These are phyloP conservation scores for Xylariaceae sp. DNA, from an alignment of 2,329 filamentous ascomycete genomes.

Conservation along the genomic window DNA sequence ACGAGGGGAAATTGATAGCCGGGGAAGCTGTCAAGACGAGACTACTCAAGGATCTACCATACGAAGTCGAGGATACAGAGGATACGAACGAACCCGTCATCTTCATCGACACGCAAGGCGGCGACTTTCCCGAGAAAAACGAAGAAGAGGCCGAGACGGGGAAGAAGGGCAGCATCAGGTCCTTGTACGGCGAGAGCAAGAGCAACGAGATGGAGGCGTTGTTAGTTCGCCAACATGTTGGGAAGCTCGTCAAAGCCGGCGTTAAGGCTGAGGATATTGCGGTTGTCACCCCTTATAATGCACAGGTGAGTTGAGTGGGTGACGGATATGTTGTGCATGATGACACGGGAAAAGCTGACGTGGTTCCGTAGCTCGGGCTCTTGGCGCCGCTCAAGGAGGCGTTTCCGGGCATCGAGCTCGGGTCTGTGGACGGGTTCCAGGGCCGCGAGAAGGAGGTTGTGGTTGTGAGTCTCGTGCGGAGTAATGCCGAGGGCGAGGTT, in stretches of 20 bases:
- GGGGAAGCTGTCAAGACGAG: conserved; percentile 71
- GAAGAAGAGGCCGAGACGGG: conserved; percentile 60
- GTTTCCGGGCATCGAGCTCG: conserved; percentile 84
- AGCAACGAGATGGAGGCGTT: conserved; percentile 81
- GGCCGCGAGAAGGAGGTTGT: conserved; percentile 95
- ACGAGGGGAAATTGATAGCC: conserved; percentile 74
- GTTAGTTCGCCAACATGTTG: conserved; percentile 73
- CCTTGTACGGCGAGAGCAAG: conserved; percentile 45
- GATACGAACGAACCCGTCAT: conserved; percentile 83
- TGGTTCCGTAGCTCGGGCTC: conserved; percentile 57
- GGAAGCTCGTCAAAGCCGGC: conserved; percentile 69
- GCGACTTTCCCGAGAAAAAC: conserved; percentile 77
- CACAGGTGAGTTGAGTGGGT: conserved; percentile 61
- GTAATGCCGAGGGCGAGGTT: conserved; percentile 80
- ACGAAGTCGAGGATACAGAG: conserved; percentile 72
- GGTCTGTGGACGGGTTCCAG: conserved; percentile 95
- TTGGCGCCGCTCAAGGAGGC: conserved; percentile 74
- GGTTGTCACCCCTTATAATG: conserved; percentile 94
- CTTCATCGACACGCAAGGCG: conserved; percentile 95
- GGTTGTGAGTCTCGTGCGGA: conserved; percentile 87
- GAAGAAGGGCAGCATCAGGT: conserved; percentile 45
- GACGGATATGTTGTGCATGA: neutral
- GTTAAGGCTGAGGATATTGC: conserved; percentile 81
- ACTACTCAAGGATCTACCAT: conserved; percentile 70
- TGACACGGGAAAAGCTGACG: conserved; percentile 2